These are phyloP conservation scores for Mycena crocata DNA, from an alignment of 768 basidiomycete genomes.

Conservation along the genomic window DNA sequence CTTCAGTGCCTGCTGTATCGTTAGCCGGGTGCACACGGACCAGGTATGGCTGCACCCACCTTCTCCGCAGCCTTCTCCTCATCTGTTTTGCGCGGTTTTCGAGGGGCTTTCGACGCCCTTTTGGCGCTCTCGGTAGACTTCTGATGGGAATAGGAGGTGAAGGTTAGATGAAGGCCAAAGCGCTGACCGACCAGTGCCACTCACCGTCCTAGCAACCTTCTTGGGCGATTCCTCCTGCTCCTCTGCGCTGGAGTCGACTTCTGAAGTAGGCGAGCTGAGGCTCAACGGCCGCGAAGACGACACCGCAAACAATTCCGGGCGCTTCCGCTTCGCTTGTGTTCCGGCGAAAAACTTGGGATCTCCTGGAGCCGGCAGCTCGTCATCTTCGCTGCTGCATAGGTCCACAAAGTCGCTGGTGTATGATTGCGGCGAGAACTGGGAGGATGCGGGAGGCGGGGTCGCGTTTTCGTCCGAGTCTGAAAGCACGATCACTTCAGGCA, in stretches of 20 bases:
- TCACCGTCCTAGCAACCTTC: constrained; percentile 28
- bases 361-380: constrained; percentile 18
- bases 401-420: background rate
- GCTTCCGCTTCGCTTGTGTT: constrained; percentile 25
- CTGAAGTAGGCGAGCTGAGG: background rate
- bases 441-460: constrained; percentile 10
- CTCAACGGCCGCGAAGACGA: background rate
- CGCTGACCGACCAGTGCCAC: background rate
- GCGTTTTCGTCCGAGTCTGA: constrained; percentile 28
- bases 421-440: constrained; percentile 7
- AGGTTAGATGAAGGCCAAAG: background rate
- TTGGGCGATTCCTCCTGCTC: constrained; percentile 23
- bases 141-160: background rate
- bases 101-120: constrained; percentile 13
- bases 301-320: constrained; percentile 2
- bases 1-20: constrained; percentile 10
- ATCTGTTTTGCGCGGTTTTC: constrained; percentile 24
- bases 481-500: constrained; percentile 22
- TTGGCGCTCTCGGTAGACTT: background rate
- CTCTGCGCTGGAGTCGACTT: background rate
- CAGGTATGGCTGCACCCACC: background rate
- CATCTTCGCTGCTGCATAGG: constrained; percentile 24
- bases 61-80: constrained; percentile 26
- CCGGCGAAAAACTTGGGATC: constrained; percentile 5
- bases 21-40: background rate